A percentile compares a stretch with the other conserved stretches of the same genome.
Evolutionary conservation across 371 early-diverging fungal genomes (phyloP).

Genomic region (Lichtheimia ramosa): DNA sequence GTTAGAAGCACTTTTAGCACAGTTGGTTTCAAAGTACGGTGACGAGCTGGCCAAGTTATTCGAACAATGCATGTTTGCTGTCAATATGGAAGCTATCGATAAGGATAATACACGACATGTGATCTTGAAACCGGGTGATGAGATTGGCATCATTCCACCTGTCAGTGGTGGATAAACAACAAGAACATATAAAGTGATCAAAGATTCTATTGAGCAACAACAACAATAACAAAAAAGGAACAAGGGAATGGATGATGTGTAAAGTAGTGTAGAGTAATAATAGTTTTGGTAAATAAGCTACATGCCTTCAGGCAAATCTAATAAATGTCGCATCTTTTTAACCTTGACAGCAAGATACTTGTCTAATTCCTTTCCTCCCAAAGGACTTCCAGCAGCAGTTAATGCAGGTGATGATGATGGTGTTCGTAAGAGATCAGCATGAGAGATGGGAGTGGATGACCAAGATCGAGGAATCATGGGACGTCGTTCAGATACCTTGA

Average conservation of each 20-base stretch:
- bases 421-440: slow-evolving; percentile 14
- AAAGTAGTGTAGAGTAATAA: background rate
- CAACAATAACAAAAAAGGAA: background rate
- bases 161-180: slow-evolving; percentile 71
- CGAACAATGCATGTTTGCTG: slow-evolving; percentile 58
- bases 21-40: slow-evolving; percentile 41
- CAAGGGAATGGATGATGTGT: background rate
- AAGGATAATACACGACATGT: slow-evolving; percentile 30
- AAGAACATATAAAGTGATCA: background rate
- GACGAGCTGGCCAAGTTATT: slow-evolving; percentile 37
- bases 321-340: slow-evolving; percentile 84
- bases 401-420: slow-evolving; percentile 29
- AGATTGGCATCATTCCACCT: slow-evolving; percentile 75
- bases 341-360: slow-evolving; percentile 84
- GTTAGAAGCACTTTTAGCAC: slow-evolving; percentile 25
- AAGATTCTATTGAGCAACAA: too few relatives aligned
- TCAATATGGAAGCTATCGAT: slow-evolving; percentile 71
- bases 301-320: slow-evolving; percentile 63
- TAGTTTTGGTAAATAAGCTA: background rate
- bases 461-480: slow-evolving; percentile 90
- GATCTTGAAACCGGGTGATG: slow-evolving; percentile 48
- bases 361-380: slow-evolving; percentile 64
- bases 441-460: slow-evolving; percentile 33
- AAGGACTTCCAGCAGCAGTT: background rate
- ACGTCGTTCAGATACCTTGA: slow-evolving; percentile 79